A percentile compares a stretch with the other conserved stretches of the same genome.
These are phyloP conservation scores for Leptosphaerulina australis DNA, from an alignment of 2,329 filamentous ascomycete species.

Conservation along the genomic window DNA sequence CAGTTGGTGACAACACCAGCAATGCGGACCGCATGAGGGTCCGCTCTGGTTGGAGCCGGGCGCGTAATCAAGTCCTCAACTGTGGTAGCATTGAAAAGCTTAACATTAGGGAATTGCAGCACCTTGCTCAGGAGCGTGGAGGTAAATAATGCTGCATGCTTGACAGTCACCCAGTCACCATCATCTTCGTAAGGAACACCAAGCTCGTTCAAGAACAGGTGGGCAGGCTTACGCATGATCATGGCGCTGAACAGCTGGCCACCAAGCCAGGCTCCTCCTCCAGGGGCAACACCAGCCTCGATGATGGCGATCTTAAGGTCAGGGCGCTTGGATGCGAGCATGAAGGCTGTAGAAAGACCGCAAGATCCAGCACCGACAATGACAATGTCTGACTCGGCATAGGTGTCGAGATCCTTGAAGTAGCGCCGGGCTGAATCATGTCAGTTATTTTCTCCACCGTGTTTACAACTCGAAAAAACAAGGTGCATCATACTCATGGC, in stretches of 20 bases:
- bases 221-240: conserved; percentile 92
- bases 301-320: conserved; percentile 92
- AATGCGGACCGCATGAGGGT: conserved; percentile 67
- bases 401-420: conserved; percentile 85
- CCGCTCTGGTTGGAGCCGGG: conserved; percentile 51
- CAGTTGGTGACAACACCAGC: conserved; percentile 95
- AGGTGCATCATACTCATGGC: conserved; percentile 68
- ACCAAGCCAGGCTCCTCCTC: conserved; percentile 89
- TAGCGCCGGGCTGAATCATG: conserved; percentile 69
- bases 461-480: not conserved
- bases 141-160: conserved; percentile 92
- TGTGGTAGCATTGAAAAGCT: conserved; percentile 93
- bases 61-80: conserved; percentile 94
- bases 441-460: not conserved
- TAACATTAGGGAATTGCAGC: conserved; percentile 84
- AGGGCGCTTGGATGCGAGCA: conserved; percentile 79
- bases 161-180: conserved; percentile 86
- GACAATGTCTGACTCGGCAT: conserved; percentile 92
- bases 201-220: conserved; percentile 80
- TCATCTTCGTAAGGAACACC: conserved; percentile 89
- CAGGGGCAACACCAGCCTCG: conserved; percentile 82
- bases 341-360: conserved; percentile 83
- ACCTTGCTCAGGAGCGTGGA: conserved; percentile 85
- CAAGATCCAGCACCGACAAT: conserved; percentile 91
- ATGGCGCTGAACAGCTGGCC: conserved; percentile 95